Evolutionary conservation across 129 eudicot genomes (phyloP), one percentile per base, ranked within the genome.

Genomic region (Pseudognaphalium luteoalbum): DNA sequence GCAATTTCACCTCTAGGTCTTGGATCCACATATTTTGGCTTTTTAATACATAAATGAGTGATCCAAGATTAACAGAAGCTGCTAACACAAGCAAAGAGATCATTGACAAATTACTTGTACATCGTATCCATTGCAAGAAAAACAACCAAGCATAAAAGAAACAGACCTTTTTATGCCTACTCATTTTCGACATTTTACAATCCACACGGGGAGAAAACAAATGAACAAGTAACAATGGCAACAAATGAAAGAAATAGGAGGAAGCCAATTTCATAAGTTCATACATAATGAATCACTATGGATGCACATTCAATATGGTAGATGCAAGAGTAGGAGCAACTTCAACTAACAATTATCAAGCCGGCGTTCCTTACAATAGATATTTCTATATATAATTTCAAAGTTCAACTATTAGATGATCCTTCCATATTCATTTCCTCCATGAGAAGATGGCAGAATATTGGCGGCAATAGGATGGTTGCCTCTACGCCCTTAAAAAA

Each of bases 341-440:
- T 80, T 74, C 75, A 74, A 74, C 84, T 74, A 74, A 70, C 80
- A 80, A 74, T 74, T 80, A 80, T 71, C 79, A 76, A 65, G 58
- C 50, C 62, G 72, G 35, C 14, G 51, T 37, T 51, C 44, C 74
- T 67, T 75, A 62, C 78, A 63, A 35, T 71, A 47, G 65, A 57
- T 17, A 28, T 21, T 58, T 77, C 78, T 75, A 80, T 73, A 73
- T 80, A 67, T 68, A 60, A 58, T 73, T 72, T 67, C 54, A 66
- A 70, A 25, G 25, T 76, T 22, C 30, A 76, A 76, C 63, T 79
- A 76, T 84, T 82, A 88, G 54, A 84, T 44, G 66, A 90, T 84
- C 82, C 89, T 86, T 73, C 91, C 88, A 60, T 88, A 86, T 81
- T 88, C 96, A 29, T 86, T 90, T 76, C 93, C 86, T 78, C 91